These are phyloP conservation scores for Euphrasia arctica DNA, from an alignment of 305 asterid genomes.

Conservation along the genomic window DNA sequence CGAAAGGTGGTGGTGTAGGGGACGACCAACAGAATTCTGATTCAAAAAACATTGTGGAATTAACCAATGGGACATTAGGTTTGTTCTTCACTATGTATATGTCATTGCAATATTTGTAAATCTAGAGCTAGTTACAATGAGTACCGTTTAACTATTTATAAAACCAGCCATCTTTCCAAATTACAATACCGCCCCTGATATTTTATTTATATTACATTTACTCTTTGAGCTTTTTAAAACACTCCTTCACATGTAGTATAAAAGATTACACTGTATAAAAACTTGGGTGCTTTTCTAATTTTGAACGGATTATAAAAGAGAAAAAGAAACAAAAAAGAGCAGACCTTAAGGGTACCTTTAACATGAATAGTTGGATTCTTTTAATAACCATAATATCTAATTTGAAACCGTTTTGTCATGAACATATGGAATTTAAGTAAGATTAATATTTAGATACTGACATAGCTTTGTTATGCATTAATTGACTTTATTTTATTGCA, in stretches of 20 bases:
- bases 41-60: slow-evolving; percentile 63
- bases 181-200: not conserved
- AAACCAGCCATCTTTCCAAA: not conserved
- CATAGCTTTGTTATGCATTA: not conserved
- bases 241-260: not conserved
- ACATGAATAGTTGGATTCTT: not conserved
- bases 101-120: not conserved
- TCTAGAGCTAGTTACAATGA: not conserved
- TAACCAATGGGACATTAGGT: slow-evolving; percentile 81
- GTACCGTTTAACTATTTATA: not conserved
- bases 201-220: not conserved
- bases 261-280: not conserved
- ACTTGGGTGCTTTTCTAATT: not conserved
- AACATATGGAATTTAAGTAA: slow-evolving; percentile 1
- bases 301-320: not conserved
- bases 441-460: not conserved
- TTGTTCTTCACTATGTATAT: slow-evolving; percentile 14
- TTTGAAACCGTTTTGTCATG: slow-evolving; percentile 5
- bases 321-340: not conserved
- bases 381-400: not conserved
- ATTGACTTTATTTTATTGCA: slow-evolving; percentile 32
- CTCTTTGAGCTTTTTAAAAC: not conserved
- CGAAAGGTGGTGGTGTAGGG: slow-evolving; percentile 56
- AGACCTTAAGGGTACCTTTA: not conserved
- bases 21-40: slow-evolving; percentile 77